Evolutionary conservation across 2,329 filamentous ascomycete species (phyloP), one percentile per base, ranked within the genome.

Genomic region (Hypoxylon sp.): DNA sequence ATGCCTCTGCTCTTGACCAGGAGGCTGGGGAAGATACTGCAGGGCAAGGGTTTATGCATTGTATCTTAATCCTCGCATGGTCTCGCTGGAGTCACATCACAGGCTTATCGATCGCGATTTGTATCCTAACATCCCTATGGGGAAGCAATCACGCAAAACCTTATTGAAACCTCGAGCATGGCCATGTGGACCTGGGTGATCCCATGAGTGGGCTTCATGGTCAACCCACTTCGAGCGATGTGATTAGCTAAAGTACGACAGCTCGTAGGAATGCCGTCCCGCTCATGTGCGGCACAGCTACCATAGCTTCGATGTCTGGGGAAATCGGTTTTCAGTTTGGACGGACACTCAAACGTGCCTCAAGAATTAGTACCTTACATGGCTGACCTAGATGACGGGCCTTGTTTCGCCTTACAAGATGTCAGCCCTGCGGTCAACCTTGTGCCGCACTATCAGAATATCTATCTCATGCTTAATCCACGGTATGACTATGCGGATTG

Each of bases 231-330:
- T 26, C 20, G 29, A 15, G 15, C 8, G 26, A 17, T 38, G 19
- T 35, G 32, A 45, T 54, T 44, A 41, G 30, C 26, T 35, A 23
- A 38, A 9, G 32, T 47, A 53, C 41, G 41, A 40, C 21, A 12
- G 17, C 23, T 27, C 11, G 16, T 41, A 34, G 19, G 54, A 29
- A 8, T 30, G n/a, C 21, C 15, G 26, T 23, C 35, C 31, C 37
- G 31, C 36, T 15, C 16, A 8, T 17, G 16, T 42, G 45, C 36
- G 27, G 54, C 44, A 35, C 44, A 51, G 45, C 27, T 53, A 26
- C 44, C 35, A 30, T 17, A 42, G 8, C 32, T 35, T 49, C 20
- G 8, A 43, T 31, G 11, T 45, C 42, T 34, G 34, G 41, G 36
- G 42, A 48, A 42, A 34, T 11, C 19, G 27, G 12, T 21, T 5